Evolutionary conservation across 768 basidiomycete species (phyloP).

Genomic region (Boletus tomentosulus): DNA sequence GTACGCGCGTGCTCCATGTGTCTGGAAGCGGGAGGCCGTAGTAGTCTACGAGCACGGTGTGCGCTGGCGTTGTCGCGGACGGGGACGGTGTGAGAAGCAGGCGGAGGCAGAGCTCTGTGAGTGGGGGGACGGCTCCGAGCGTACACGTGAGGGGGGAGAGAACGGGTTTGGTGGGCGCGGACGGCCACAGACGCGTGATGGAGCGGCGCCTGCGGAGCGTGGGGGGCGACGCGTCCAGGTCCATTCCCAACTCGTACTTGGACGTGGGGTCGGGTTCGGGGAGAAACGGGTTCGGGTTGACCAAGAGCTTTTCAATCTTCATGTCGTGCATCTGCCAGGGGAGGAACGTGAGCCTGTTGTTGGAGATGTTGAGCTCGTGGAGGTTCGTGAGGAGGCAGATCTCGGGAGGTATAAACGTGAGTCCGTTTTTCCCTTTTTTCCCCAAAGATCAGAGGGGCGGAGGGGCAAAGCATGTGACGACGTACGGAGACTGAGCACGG

Average conservation of each 20-base stretch:
- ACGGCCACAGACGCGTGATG: too few relatives aligned
- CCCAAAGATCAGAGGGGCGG: neutral
- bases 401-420: constrained; percentile 59
- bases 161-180: too few relatives aligned
- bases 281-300: constrained; percentile 63
- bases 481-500: constrained; percentile 62
- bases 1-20: constrained; percentile 24
- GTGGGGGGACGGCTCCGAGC: constrained; percentile 23
- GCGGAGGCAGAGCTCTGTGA: constrained; percentile 39
- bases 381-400: constrained; percentile 52
- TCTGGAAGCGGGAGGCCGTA: constrained; percentile 32
- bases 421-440: constrained; percentile 48
- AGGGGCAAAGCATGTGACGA: constrained; percentile 17
- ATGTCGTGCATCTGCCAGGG: constrained; percentile 65
- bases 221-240: neutral
- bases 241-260: too few relatives aligned
- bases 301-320: constrained; percentile 42
- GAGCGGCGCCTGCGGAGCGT: neutral
- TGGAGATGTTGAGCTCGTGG: constrained; percentile 55
- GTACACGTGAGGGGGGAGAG: constrained; percentile 19
- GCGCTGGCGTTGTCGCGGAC: neutral
- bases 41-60: constrained; percentile 17
- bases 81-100: constrained; percentile 30
- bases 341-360: constrained; percentile 54
- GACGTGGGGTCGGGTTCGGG: too few relatives aligned